phyloP scores from a whole-genome alignment of 2,329 filamentous ascomycete genomes.

The Colletotrichum sidae region DNA sequence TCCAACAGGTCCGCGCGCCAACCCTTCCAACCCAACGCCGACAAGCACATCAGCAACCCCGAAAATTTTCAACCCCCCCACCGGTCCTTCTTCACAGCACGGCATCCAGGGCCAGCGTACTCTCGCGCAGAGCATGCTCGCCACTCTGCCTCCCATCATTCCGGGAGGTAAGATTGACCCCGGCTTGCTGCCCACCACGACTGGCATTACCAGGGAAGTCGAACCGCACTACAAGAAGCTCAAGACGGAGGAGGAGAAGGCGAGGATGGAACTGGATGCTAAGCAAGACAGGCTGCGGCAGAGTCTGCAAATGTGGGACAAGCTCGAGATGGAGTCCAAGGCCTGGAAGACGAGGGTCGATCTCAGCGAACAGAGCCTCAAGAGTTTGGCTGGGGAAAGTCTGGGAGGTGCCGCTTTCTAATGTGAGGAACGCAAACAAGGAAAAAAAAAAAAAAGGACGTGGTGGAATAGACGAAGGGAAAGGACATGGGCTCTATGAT shows the following conservation, averaged over 20 bases:
- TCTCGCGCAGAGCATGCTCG: constrained; percentile 64
- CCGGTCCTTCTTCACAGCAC: constrained; percentile 60
- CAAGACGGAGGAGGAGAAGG: constrained; percentile 68
- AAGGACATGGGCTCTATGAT: neutral
- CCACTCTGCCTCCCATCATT: constrained; percentile 62
- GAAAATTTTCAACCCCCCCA: constrained; percentile 68
- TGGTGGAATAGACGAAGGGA: neutral
- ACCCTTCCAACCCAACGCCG: constrained; percentile 49
- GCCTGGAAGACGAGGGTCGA: constrained; percentile 67
- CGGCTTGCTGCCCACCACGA: constrained; percentile 52
- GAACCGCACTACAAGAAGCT: constrained; percentile 66
- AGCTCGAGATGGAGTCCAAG: constrained; percentile 64
- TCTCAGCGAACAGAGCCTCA: constrained; percentile 66
- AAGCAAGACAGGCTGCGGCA: constrained; percentile 68
- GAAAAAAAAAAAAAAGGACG: neutral
- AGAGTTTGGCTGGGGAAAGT: constrained; percentile 67
- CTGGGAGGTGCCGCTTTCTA: constrained; percentile 67
- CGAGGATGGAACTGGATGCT: constrained; percentile 63
- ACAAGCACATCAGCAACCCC: constrained; percentile 50
- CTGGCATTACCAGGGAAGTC: constrained; percentile 64
- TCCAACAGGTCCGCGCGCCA: constrained; percentile 60
- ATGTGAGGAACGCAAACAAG: constrained; percentile 7
- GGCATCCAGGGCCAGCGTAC: constrained; percentile 50
- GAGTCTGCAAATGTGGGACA: constrained; percentile 65
- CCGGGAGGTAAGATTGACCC: constrained; percentile 67